Evolutionary conservation across 257 asterid species (phyloP).

Genomic region (Euphrasia confusa): DNA sequence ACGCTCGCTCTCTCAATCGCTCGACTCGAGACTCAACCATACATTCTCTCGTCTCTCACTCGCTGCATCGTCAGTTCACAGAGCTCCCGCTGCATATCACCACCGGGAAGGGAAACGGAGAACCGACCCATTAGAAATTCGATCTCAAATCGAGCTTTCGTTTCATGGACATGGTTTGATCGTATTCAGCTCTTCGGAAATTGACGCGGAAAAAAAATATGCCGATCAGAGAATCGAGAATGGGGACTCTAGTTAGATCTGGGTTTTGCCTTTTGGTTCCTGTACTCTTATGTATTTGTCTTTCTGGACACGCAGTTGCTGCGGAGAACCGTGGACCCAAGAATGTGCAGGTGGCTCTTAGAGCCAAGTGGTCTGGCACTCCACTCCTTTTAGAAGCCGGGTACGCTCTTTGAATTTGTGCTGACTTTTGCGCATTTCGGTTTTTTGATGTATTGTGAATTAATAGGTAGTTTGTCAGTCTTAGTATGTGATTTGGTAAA

Average conservation of each 20-base stretch:
- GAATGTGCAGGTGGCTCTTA: constrained; percentile 94
- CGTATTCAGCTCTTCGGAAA: constrained; percentile 11
- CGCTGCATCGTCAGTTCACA: background rate
- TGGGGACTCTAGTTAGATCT: constrained; percentile 67
- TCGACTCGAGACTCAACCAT: background rate
- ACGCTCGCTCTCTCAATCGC: background rate
- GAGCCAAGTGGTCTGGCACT: constrained; percentile 98
- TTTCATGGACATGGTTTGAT: constrained; percentile 35
- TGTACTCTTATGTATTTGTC: constrained; percentile 30
- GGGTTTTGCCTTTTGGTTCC: constrained; percentile 43
- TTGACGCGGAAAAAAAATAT: constrained; percentile 16
- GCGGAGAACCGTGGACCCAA: constrained; percentile 67
- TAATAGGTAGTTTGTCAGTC: constrained; percentile 5
- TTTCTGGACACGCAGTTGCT: constrained; percentile 38
- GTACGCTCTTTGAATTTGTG: constrained; percentile 33
- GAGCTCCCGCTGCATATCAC: background rate
- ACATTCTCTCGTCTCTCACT: background rate
- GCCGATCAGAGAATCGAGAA: constrained; percentile 36
- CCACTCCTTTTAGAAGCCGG: constrained; percentile 93
- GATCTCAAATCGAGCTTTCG: constrained; percentile 21
- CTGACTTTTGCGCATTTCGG: background rate
- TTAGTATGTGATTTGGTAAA: background rate
- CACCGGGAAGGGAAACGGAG: background rate
- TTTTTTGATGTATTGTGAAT: constrained; percentile 3
- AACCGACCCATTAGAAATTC: constrained; percentile 3